Conservation (phyloP, 345 rosid genomes). For the Populus euphratica region DNA sequence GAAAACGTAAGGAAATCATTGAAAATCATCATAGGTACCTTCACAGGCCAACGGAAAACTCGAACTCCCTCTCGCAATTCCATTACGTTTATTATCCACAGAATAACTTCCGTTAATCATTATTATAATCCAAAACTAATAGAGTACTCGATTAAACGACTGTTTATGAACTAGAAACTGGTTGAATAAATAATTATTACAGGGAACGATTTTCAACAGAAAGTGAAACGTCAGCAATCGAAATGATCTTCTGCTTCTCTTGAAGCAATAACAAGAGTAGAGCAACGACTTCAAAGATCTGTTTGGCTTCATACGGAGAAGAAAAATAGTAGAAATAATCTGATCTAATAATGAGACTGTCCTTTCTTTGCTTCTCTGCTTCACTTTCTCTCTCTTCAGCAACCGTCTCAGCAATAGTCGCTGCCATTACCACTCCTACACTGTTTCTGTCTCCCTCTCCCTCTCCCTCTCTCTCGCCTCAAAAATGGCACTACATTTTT, state of each 20-base stretch:
- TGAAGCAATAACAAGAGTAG: background rate
- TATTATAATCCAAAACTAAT: conserved; percentile 15
- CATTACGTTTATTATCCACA: conserved; percentile 17
- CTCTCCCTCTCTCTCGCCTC: background rate
- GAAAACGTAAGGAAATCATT: background rate
- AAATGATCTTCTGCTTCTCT: background rate
- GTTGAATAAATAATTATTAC: background rate
- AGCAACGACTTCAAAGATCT: background rate
- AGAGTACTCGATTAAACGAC: background rate
- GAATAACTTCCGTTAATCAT: conserved; percentile 17
- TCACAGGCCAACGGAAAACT: conserved; percentile 22
- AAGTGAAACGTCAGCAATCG: background rate
- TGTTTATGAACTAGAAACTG: background rate
- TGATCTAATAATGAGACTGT: background rate
- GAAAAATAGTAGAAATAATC: background rate
- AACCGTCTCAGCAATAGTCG: conserved; percentile 15
- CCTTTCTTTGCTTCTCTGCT: conserved; percentile 5
- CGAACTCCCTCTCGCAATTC: conserved; percentile 33
- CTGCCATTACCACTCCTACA: conserved; percentile 19
- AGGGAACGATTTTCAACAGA: background rate
- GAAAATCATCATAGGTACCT: conserved; percentile 9
- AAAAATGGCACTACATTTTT: background rate
- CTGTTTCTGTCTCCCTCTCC: background rate
- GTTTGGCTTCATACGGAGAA: background rate
- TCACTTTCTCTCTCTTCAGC: conserved; percentile 20